Conservation (phyloP, 2,329 filamentous ascomycete species). For the Fusarium miscanthi region DNA sequence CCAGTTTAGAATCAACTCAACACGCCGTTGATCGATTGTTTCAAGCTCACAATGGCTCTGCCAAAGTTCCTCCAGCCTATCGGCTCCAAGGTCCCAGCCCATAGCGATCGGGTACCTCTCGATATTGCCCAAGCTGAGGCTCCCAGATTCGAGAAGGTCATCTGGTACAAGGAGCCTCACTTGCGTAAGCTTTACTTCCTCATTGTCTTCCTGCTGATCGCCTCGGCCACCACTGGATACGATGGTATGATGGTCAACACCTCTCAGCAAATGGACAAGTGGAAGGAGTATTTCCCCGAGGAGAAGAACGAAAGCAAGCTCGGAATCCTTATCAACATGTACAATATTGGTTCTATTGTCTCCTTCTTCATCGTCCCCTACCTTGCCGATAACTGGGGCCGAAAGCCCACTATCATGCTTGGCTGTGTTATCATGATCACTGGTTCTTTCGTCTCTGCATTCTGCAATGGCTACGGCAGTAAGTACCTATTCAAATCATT, state of each 20-base stretch:
- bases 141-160: slow-evolving; percentile 65
- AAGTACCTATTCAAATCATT: slow-evolving; percentile 30
- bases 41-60: slow-evolving; percentile 35
- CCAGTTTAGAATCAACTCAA: slow-evolving; percentile 5
- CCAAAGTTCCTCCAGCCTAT: slow-evolving; percentile 41
- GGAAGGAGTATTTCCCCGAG: slow-evolving; percentile 63
- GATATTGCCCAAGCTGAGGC: slow-evolving; percentile 57
- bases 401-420: slow-evolving; percentile 56
- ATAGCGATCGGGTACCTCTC: slow-evolving; percentile 33
- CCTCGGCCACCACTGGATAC: slow-evolving; percentile 71
- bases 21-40: not conserved
- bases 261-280: slow-evolving; percentile 66
- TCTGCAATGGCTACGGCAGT: slow-evolving; percentile 58
- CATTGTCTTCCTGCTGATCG: slow-evolving; percentile 65
- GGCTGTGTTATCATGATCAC: slow-evolving; percentile 60
- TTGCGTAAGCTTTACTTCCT: slow-evolving; percentile 66
- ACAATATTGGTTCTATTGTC: slow-evolving; percentile 62
- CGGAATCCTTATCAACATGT: slow-evolving; percentile 63
- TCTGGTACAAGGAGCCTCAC: slow-evolving; percentile 67
- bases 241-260: slow-evolving; percentile 71
- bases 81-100: slow-evolving; percentile 35
- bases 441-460: slow-evolving; percentile 56
- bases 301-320: slow-evolving; percentile 54
- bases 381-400: slow-evolving; percentile 57
- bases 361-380: slow-evolving; percentile 60